Base-by-base conservation (phyloP, 2,329 filamentous ascomycete species). In the Cytospora piceicola region DNA sequence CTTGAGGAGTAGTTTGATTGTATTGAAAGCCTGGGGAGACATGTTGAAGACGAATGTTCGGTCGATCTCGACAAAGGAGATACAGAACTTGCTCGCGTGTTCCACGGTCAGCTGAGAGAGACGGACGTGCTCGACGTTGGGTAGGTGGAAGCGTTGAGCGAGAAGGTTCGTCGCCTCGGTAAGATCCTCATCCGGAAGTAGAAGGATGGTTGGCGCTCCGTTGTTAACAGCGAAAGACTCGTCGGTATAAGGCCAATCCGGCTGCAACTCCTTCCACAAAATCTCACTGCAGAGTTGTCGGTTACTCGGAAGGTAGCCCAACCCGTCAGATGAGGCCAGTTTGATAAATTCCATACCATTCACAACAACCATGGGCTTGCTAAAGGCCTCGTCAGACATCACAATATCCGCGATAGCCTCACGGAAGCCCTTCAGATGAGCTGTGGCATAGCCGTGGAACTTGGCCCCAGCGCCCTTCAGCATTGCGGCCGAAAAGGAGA, bases 251-350 rank as follows among this genome's bases (percentile, higher is more conserved):
- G 29, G 15, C 6, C 30, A 17, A 34, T 63, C 60, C 14, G 58
- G 29, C n/a, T 42, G 22, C 11, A 68, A 29, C 29, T 79, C 72
- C 24, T 79, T 74, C 84, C 83, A 86, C 2, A 77, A 68, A 58
- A 86, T 75, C 67, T 83, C 74, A 2, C 80, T 81, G 63, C 81
- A 83, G 1, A 86, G 74, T 24, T 81, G 81, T 36, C 78, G 80
- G 68, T 84, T 78, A 29, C 79, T 82, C 0, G 82, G 80, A 11
- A 86, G 69, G 67, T 83, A 86, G 0, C 72, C 74, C 0, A 67
- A 73, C 0, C 71, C 67, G 0, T 68, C 71, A 6, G 72, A 67
- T 0, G 74, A 64, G 0, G 75, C 69, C 15, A 84, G 69, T 0
- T 77, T 72, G 2, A 78, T 80, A 61, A 84, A 78, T 4, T 75